phyloP scores from a whole-genome alignment of 23 red algal genomes.

The Chondrus crispus region DNA sequence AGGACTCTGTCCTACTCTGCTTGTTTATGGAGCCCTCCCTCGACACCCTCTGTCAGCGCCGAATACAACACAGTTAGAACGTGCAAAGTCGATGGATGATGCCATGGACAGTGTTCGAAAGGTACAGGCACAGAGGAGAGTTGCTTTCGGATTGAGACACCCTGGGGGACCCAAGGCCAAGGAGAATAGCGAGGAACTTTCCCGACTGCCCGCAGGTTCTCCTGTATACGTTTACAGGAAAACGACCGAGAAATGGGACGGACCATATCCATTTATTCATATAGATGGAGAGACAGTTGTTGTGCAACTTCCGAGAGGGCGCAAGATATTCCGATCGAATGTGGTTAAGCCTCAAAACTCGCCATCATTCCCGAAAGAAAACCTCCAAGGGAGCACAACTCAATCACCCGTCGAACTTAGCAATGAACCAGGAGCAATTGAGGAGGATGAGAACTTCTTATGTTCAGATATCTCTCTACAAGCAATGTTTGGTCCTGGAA shows the following conservation, averaged over 20 bases:
- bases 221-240: slow-evolving; percentile 6
- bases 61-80: neutral
- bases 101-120: slow-evolving; percentile 13
- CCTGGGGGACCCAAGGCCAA: neutral
- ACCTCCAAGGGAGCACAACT: too few relatives aligned
- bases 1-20: slow-evolving; percentile 9
- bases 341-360: too few relatives aligned
- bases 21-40: neutral
- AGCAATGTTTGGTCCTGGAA: too few relatives aligned
- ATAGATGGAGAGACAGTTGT: slow-evolving; percentile 32
- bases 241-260: slow-evolving; percentile 10
- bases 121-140: slow-evolving; percentile 4
- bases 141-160: slow-evolving; percentile 26
- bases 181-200: neutral
- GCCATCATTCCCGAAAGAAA: too few relatives aligned
- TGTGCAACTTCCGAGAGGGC: neutral
- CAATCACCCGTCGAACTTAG: too few relatives aligned
- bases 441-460: too few relatives aligned
- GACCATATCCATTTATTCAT: neutral
- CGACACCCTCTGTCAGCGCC: neutral
- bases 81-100: neutral
- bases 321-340: slow-evolving; percentile 10
- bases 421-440: too few relatives aligned
- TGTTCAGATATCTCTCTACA: too few relatives aligned
- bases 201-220: neutral